Evolutionary conservation across 1,284 basidiomycete species (phyloP).

Genomic region (Tilletia walkeri): DNA sequence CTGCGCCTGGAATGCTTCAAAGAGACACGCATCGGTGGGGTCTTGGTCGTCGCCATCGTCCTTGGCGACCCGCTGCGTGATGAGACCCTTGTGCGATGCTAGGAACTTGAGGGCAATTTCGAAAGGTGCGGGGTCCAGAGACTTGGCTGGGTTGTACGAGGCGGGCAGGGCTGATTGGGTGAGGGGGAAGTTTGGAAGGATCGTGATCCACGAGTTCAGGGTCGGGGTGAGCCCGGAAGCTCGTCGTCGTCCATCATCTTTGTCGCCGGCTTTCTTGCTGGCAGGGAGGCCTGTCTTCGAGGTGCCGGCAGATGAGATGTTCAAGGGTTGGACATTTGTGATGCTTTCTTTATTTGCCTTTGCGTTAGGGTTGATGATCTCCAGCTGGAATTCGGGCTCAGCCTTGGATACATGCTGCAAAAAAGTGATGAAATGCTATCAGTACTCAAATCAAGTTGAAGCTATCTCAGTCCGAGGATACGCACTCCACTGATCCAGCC

Average conservation of each 20-base stretch:
- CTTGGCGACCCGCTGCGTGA: conserved; percentile 21
- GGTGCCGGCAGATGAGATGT: conserved; percentile 57
- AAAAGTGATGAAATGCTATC: neutral
- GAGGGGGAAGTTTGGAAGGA: conserved; percentile 40
- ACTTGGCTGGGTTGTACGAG: conserved; percentile 37
- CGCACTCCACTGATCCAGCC: conserved; percentile 68
- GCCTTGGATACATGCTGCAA: conserved; percentile 57
- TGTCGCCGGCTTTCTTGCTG: conserved; percentile 20
- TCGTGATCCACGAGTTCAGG: conserved; percentile 39
- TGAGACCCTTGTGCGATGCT: conserved; percentile 42
- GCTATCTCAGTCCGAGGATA: conserved; percentile 7
- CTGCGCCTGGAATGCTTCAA: conserved; percentile 87
- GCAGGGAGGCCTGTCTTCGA: conserved; percentile 16
- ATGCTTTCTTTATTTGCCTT: conserved; percentile 29
- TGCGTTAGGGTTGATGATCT: conserved; percentile 59
- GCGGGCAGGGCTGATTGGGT: conserved; percentile 33
- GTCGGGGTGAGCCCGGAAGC: conserved; percentile 34
- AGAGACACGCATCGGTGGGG: conserved; percentile 73
- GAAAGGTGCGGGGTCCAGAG: conserved; percentile 41
- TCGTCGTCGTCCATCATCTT: conserved; percentile 43
- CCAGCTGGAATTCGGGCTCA: conserved; percentile 55
- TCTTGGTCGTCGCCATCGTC: conserved; percentile 26
- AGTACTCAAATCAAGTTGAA: neutral
- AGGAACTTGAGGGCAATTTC: conserved; percentile 45
- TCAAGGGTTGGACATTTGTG: conserved; percentile 73